Evolutionary conservation across 1,284 basidiomycete genomes (phyloP), one percentile per base, ranked within the genome.

Genomic region (Ganoderma boninense): DNA sequence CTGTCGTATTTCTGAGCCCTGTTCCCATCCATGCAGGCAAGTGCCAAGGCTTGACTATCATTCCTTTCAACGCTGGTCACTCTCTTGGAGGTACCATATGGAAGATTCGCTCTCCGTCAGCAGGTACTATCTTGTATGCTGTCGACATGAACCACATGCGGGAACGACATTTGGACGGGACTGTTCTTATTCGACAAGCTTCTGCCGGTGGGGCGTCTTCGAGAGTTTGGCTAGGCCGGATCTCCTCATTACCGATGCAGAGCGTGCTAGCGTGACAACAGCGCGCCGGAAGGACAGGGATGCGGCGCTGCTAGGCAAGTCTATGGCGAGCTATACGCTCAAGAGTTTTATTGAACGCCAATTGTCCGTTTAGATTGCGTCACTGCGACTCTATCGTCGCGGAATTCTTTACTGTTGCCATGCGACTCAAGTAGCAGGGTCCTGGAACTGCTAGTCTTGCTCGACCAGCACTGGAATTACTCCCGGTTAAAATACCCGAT

Each of bases 401-500:
- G 90, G 59, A 90, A 91, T 62, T 96, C 95, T 11, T 86, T 99
- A 32, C 87, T 99, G 29, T 85, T 99, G 49, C 98, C 98, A 4
- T 95, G 95, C 76, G 98, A 99, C 79, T 91, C 97, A 0, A 97
- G 97, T 42, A 96, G 97, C 0, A 92, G 98, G 26, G 87, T 99
- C 4, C 88, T 99, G 29, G 98, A 99, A 79, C 86, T 99, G 5
- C 89, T 99, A 42, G 95, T 99, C 26, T 85, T 99, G 13, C 89
- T 99, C 54, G 98, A 99, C 79, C 97, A 98, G 79, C 97, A 99
- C 80, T 99, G 98, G 98, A 94, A 93, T 65, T 99, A 91, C 82
- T 94, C 87, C 7, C 89, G 90, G 64, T 88, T 95, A 35, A 88
- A 88, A 77, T 92, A 87, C 78, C 97, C 97, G 0, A 93, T 99